Evolutionary conservation across 2,329 filamentous ascomycete genomes (phyloP).

Genomic region (Dryadomyces quercivorus): DNA sequence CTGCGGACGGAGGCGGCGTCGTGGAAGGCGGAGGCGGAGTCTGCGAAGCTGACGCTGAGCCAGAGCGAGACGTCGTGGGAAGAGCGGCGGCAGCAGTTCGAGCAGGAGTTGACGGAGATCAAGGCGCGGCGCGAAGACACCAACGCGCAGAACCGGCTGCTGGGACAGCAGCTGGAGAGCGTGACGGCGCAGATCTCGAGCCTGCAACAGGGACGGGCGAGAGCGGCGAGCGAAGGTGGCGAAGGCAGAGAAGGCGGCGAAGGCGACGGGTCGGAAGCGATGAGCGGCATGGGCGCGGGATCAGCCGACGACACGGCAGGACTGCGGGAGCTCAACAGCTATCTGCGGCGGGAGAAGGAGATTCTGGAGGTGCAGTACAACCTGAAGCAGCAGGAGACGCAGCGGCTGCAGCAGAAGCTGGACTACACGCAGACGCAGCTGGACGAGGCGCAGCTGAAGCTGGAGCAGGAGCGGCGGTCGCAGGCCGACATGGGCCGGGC

Average conservation of each 20-base stretch:
- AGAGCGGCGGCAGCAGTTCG: constrained; percentile 66
- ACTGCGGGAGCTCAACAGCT: constrained; percentile 81
- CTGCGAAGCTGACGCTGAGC: constrained; percentile 63
- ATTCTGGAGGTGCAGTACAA: constrained; percentile 96
- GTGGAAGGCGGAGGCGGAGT: constrained; percentile 71
- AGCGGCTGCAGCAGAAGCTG: constrained; percentile 79
- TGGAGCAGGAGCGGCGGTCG: constrained; percentile 76
- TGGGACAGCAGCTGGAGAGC: constrained; percentile 80
- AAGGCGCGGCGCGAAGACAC: constrained; percentile 71
- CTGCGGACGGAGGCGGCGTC: constrained; percentile 68
- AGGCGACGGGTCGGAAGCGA: constrained; percentile 9
- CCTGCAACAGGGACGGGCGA: constrained; percentile 62
- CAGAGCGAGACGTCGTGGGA: constrained; percentile 84
- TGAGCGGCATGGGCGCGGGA: too few relatives aligned
- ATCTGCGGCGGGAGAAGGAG: constrained; percentile 89
- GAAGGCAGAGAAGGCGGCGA: constrained; percentile 11
- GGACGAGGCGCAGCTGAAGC: constrained; percentile 76
- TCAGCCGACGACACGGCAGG: constrained; percentile 51
- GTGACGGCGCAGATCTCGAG: constrained; percentile 68
- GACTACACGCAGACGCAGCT: constrained; percentile 79
- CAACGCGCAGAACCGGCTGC: constrained; percentile 76
- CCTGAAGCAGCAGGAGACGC: constrained; percentile 74
- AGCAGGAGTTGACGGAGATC: constrained; percentile 71
- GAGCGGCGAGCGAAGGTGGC: not conserved
- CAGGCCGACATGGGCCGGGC: constrained; percentile 62